Conservation (phyloP, 352 stramenopile genomes). For the Phytopythium montanum region DNA sequence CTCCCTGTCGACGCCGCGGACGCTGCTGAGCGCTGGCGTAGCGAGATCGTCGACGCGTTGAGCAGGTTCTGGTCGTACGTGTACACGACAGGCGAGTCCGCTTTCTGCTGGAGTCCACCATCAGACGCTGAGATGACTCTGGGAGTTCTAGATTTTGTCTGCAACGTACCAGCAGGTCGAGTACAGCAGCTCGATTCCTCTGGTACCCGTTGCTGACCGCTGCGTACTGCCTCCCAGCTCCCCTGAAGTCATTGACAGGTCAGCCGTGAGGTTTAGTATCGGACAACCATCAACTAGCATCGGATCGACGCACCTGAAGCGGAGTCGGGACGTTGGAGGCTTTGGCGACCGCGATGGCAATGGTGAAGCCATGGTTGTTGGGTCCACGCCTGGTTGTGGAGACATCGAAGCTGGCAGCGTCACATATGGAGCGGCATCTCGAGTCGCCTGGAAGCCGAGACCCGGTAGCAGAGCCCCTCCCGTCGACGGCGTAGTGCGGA, state of each 20-base stretch:
- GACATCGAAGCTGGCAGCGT: neutral
- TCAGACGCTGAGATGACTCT: constrained; percentile 5
- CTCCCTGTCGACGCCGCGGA: constrained; percentile 2
- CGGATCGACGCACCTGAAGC: constrained; percentile 32
- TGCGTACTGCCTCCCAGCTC: constrained; percentile 52
- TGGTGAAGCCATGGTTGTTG: neutral
- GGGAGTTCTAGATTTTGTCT: neutral
- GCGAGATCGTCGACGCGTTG: constrained; percentile 48
- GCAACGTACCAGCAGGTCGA: constrained; percentile 40
- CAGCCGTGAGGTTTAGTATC: neutral
- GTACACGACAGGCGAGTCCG: constrained; percentile 22
- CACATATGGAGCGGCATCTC: neutral
- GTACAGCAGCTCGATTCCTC: constrained; percentile 12
- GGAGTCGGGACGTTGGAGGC: constrained; percentile 28
- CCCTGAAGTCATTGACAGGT: constrained; percentile 14
- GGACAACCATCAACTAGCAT: neutral
- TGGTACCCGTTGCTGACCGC: constrained; percentile 27
- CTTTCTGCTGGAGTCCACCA: constrained; percentile 18
- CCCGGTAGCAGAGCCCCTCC: neutral
- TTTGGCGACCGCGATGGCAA: constrained; percentile 37
- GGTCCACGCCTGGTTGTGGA: neutral
- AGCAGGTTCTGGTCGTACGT: constrained; percentile 57
- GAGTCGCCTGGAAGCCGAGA: neutral
- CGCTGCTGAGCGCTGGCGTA: constrained; percentile 33
- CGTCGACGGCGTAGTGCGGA: neutral